Conservation (phyloP, 1,284 basidiomycete genomes). For the Ustilago hordei region DNA sequence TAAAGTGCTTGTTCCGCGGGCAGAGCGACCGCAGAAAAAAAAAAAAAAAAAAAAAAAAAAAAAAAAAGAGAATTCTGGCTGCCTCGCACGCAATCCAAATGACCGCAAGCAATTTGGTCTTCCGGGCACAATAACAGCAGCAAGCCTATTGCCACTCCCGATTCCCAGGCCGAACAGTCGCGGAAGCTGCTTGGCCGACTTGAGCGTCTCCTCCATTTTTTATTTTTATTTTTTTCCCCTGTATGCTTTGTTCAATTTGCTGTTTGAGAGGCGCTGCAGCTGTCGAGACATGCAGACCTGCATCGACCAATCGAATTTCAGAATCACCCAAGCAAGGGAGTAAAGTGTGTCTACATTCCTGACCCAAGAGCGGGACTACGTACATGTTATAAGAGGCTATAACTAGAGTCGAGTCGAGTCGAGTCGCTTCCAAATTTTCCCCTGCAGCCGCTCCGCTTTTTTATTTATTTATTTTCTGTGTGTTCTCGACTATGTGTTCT, state of each 20-base stretch:
- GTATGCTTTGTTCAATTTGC: neutral
- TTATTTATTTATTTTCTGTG: neutral
- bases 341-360: too few relatives aligned
- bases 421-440: slow-evolving; percentile 19
- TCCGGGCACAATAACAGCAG: neutral
- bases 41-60: slow-evolving; percentile 3
- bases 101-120: slow-evolving; percentile 2
- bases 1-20: neutral
- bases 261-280: slow-evolving; percentile 1
- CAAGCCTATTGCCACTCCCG: too few relatives aligned
- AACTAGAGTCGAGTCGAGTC: too few relatives aligned
- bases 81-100: neutral
- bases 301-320: slow-evolving; percentile 22
- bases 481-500: slow-evolving; percentile 6
- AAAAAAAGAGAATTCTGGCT: neutral
- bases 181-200: slow-evolving; percentile 7
- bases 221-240: neutral
- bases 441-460: slow-evolving; percentile 9
- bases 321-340: neutral
- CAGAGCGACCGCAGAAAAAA: neutral
- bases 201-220: slow-evolving; percentile 1
- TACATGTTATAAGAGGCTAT: too few relatives aligned
- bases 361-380: too few relatives aligned
- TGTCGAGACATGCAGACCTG: slow-evolving; percentile 3
- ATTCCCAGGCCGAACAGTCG: slow-evolving; percentile 4